phyloP scores from a whole-genome alignment of 1,284 basidiomycete genomes.

The Melanopsichium pennsylvanicum region DNA sequence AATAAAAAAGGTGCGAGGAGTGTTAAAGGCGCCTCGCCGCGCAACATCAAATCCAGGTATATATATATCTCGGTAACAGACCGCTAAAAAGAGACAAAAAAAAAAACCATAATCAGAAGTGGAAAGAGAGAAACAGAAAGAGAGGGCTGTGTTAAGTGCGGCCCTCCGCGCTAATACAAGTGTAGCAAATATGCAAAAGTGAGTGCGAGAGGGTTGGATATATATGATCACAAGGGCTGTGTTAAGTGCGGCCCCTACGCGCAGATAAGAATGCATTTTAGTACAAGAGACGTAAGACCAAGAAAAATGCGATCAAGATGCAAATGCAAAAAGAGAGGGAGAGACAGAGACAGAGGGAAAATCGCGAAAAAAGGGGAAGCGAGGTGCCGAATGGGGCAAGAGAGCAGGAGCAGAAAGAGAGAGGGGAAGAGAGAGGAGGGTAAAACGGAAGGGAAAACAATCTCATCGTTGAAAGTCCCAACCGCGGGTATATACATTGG shows the following conservation, averaged over 20 bases:
- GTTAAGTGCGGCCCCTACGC: constrained; percentile 51
- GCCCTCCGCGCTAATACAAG: constrained; percentile 35
- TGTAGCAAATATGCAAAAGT: constrained; percentile 2
- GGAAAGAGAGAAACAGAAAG: constrained; percentile 1
- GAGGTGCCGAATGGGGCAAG: constrained; percentile 2
- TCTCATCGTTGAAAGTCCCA: too few species aligned
- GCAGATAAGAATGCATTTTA: constrained; percentile 19
- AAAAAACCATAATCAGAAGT: not conserved
- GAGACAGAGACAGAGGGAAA: too few species aligned
- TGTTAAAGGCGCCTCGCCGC: constrained; percentile 54
- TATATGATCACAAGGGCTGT: constrained; percentile 39
- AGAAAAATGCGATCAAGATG: constrained; percentile 28
- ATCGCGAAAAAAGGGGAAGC: not conserved
- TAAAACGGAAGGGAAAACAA: too few species aligned
- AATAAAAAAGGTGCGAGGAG: constrained; percentile 35
- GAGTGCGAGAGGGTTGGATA: too few species aligned
- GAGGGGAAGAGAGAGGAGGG: too few species aligned
- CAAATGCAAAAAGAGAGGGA: constrained; percentile 22
- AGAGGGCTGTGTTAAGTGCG: constrained; percentile 48
- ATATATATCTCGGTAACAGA: too few species aligned
- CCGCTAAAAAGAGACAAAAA: too few species aligned
- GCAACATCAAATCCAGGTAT: constrained; percentile 48
- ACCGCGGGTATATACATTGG: constrained; percentile 15
- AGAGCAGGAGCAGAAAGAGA: constrained; percentile 2
- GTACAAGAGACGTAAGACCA: constrained; percentile 20